These are phyloP conservation scores for Aspergillus costaricaensis DNA, from an alignment of 2,329 filamentous ascomycete genomes.

Conservation along the genomic window DNA sequence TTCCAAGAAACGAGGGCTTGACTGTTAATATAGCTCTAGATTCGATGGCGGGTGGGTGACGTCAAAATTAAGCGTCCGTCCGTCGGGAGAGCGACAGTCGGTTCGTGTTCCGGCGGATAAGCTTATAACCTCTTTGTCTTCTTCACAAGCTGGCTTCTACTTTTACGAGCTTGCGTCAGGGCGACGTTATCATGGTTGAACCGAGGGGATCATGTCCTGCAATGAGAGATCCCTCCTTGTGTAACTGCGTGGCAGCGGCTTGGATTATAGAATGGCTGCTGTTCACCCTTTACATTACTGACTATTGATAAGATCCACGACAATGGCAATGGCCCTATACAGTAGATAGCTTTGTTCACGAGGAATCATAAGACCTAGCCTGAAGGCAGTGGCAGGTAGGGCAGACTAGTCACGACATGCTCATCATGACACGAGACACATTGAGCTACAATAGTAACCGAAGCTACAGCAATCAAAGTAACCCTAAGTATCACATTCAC, in stretches of 20 bases:
- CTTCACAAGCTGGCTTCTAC: not conserved
- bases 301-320: too few relatives aligned
- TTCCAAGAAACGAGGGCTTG: not conserved
- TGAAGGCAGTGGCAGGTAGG: not conserved
- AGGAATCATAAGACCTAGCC: not conserved
- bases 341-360: too few relatives aligned
- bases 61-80: conserved; percentile 6
- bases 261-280: too few relatives aligned
- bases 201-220: not conserved
- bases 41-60: not conserved
- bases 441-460: not conserved
- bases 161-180: not conserved
- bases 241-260: too few relatives aligned
- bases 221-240: too few relatives aligned
- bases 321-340: too few relatives aligned
- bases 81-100: not conserved
- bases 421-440: not conserved
- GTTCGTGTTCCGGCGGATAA: conserved; percentile 3
- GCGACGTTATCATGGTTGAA: not conserved
- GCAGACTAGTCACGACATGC: not conserved
- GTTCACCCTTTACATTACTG: too few relatives aligned
- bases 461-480: too few relatives aligned
- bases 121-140: not conserved
- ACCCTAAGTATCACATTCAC: too few relatives aligned
- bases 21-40: not conserved